phyloP scores from a whole-genome alignment of 2,329 filamentous ascomycete species.

The Fusarium scirpi region DNA sequence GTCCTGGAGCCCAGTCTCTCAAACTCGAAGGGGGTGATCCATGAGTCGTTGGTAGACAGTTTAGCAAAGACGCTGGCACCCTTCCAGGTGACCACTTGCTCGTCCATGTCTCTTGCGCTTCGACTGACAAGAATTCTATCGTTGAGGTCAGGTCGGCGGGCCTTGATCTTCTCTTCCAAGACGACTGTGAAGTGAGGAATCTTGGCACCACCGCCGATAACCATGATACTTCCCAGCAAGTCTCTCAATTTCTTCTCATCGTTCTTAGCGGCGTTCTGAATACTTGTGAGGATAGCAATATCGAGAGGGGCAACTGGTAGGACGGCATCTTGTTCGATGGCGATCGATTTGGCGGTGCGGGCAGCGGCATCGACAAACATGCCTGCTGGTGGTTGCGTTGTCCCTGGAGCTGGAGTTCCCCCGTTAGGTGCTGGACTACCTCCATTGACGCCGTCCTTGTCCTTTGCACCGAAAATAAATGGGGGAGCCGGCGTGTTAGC shows the following conservation, averaged over 20 bases:
- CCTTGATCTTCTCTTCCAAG: slow-evolving; percentile 84
- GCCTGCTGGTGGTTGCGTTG: slow-evolving; percentile 56
- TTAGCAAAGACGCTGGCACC: slow-evolving; percentile 96
- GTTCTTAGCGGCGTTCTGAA: slow-evolving; percentile 85
- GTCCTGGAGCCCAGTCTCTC: slow-evolving; percentile 85
- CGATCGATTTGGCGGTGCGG: slow-evolving; percentile 66
- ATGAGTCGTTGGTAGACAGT: slow-evolving; percentile 91
- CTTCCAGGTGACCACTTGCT: slow-evolving; percentile 98
- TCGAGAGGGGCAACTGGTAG: slow-evolving; percentile 88
- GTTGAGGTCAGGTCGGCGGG: slow-evolving; percentile 69
- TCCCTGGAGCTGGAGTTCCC: slow-evolving; percentile 57
- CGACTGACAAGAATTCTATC: slow-evolving; percentile 73
- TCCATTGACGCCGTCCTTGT: slow-evolving; percentile 58
- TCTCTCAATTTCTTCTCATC: slow-evolving; percentile 96
- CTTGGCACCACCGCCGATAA: slow-evolving; percentile 87
- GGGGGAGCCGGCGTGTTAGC: slow-evolving; percentile 72
- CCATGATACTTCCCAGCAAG: slow-evolving; percentile 89
- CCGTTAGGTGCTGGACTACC: slow-evolving; percentile 67
- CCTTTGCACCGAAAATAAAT: slow-evolving; percentile 64
- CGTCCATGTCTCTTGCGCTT: slow-evolving; percentile 92
- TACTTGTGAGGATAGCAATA: slow-evolving; percentile 88
- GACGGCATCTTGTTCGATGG: slow-evolving; percentile 80
- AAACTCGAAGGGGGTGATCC: slow-evolving; percentile 90
- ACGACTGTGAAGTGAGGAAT: slow-evolving; percentile 82
- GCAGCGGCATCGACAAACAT: slow-evolving; percentile 64